Conservation (phyloP, 305 asterid species). For the Rubia balearica region DNA sequence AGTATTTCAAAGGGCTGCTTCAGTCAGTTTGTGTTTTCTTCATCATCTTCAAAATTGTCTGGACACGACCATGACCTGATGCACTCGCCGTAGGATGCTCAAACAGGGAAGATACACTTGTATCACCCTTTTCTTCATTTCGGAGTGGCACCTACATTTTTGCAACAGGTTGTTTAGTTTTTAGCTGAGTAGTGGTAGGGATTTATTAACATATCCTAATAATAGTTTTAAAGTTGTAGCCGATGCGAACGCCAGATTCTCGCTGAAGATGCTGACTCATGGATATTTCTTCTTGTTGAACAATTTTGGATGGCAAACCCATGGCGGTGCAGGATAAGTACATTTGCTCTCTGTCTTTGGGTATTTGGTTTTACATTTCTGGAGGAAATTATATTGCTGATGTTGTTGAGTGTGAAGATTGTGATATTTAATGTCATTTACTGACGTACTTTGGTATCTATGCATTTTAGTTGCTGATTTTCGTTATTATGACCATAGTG, state of each 20-base stretch:
- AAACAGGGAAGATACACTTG: not conserved
- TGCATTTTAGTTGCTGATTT: not conserved
- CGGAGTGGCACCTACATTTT: conserved; percentile 15
- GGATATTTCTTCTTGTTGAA: not conserved
- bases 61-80: conserved; percentile 1
- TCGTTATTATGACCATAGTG: too few relatives aligned
- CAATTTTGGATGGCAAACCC: not conserved
- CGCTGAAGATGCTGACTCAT: not conserved
- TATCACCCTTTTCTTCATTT: not conserved
- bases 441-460: not conserved
- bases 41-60: conserved; percentile 13
- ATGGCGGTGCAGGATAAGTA: not conserved
- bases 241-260: conserved; percentile 13
- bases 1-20: conserved; percentile 42
- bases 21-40: conserved; percentile 19
- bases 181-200: conserved; percentile 9
- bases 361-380: not conserved
- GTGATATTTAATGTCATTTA: not conserved
- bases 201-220: not conserved
- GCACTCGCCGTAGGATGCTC: conserved; percentile 13
- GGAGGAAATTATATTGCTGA: not conserved
- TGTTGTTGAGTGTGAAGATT: not conserved
- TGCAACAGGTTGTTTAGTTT: not conserved
- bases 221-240: not conserved
- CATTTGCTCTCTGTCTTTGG: not conserved